These are phyloP conservation scores for Scedosporium apiospermum DNA, from an alignment of 2,329 filamentous ascomycete species.

Conservation along the genomic window DNA sequence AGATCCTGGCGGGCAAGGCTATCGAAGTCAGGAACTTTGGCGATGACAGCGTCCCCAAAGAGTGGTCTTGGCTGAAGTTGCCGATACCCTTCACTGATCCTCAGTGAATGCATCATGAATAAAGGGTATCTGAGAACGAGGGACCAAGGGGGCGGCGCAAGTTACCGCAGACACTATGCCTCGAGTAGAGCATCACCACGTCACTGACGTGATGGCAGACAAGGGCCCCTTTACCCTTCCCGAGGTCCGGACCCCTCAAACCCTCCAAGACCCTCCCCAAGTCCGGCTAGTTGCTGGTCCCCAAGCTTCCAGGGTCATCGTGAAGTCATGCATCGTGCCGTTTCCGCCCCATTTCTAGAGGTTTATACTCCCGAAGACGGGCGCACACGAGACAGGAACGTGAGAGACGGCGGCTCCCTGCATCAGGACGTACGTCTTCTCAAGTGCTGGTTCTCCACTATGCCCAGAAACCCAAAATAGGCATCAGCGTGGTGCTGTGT, in stretches of 20 bases:
- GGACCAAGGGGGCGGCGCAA: background rate
- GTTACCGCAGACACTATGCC: background rate
- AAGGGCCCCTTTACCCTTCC: background rate
- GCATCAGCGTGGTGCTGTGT: background rate
- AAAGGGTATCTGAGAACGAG: background rate
- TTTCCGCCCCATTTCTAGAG: background rate
- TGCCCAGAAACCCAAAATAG: background rate
- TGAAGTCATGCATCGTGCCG: background rate
- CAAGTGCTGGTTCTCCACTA: background rate
- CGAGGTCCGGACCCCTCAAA: background rate
- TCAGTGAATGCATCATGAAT: background rate
- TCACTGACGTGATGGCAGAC: background rate
- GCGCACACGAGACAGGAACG: background rate
- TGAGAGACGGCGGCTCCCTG: background rate
- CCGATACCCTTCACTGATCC: background rate
- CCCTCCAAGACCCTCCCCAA: background rate
- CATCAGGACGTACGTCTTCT: background rate
- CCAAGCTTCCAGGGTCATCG: background rate
- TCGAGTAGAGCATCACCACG: background rate
- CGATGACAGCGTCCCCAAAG: background rate
- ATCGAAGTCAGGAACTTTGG: background rate
- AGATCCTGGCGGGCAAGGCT: background rate
- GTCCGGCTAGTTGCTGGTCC: background rate
- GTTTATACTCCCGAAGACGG: background rate
- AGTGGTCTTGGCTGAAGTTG: background rate